A percentile compares a stretch with the other conserved stretches of the same genome.
Evolutionary conservation across 2,329 filamentous ascomycete species (phyloP).

Genomic region (Colletotrichum orchidophilum): DNA sequence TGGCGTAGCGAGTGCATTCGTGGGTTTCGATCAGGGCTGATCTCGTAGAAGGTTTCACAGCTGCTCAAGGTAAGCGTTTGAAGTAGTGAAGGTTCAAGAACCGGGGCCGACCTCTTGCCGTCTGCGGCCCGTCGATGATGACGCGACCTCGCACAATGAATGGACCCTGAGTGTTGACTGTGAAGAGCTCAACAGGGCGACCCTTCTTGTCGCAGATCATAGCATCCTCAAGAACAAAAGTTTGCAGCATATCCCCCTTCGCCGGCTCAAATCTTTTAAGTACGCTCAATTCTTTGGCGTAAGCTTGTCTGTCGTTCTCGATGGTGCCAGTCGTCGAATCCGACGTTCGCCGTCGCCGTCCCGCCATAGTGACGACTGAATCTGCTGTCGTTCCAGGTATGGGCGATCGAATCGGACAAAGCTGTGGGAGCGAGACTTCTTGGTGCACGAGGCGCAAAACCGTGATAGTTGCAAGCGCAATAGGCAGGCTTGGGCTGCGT

Average conservation of each 20-base stretch:
- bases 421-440: background rate
- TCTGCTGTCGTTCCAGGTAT: background rate
- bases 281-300: conserved; percentile 45
- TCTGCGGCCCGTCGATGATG: conserved; percentile 50
- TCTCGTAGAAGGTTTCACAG: conserved; percentile 44
- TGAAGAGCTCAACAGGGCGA: conserved; percentile 66
- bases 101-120: conserved; percentile 51
- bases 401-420: too few species aligned
- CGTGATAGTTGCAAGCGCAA: background rate
- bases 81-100: too few species aligned
- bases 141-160: conserved; percentile 70
- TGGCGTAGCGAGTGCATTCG: conserved; percentile 60
- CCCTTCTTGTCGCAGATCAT: conserved; percentile 66
- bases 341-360: conserved; percentile 52
- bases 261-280: conserved; percentile 41
- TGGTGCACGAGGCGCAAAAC: background rate
- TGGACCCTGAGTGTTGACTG: conserved; percentile 67
- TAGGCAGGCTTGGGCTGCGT: background rate
- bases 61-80: conserved; percentile 37
- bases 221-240: conserved; percentile 52
- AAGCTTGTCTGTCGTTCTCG: conserved; percentile 45
- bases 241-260: conserved; percentile 17
- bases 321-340: conserved; percentile 56
- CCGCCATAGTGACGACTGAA: conserved; percentile 42
- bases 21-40: conserved; percentile 62